Evolutionary conservation across 176 grass and related monocot species (phyloP).

Genomic region (Rhynchospora breviuscula): DNA sequence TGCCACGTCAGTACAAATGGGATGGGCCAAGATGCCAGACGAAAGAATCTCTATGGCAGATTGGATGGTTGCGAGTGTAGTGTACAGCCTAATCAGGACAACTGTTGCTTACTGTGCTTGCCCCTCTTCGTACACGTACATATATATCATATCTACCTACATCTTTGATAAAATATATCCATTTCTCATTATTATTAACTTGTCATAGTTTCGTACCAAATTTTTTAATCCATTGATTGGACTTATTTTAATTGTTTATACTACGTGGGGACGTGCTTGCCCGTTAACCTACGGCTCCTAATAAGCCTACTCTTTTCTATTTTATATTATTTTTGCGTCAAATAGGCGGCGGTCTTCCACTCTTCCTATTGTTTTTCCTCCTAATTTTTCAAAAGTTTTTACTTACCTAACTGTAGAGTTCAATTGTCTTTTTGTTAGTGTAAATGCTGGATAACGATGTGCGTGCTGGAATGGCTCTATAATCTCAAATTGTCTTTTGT

Average conservation of each 20-base stretch:
- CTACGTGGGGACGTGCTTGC: neutral
- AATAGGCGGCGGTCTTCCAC: neutral
- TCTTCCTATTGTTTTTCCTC: neutral
- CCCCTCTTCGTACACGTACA: neutral
- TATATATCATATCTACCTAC: neutral
- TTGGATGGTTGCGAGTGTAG: neutral
- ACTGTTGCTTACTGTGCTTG: neutral
- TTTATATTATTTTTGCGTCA: neutral
- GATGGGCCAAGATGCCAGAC: neutral
- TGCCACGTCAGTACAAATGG: neutral
- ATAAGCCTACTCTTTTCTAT: too few species aligned
- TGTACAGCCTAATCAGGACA: slow-evolving; percentile 8
- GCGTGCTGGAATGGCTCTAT: neutral
- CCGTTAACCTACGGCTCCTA: neutral
- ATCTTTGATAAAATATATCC: neutral
- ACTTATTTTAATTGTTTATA: neutral
- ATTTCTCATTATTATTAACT: neutral
- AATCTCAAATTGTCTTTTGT: neutral
- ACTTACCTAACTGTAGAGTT: neutral
- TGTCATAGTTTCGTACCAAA: neutral
- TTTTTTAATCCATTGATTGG: neutral
- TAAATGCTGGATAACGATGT: neutral
- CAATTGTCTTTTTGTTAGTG: slow-evolving; percentile 7
- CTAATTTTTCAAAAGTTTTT: neutral
- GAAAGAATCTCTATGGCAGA: neutral